Percentiles rank a stretch among this genome's conserved stretches.
These are phyloP conservation scores for Cicer arietinum DNA, from an alignment of 306 rosid species.

Conservation along the genomic window DNA sequence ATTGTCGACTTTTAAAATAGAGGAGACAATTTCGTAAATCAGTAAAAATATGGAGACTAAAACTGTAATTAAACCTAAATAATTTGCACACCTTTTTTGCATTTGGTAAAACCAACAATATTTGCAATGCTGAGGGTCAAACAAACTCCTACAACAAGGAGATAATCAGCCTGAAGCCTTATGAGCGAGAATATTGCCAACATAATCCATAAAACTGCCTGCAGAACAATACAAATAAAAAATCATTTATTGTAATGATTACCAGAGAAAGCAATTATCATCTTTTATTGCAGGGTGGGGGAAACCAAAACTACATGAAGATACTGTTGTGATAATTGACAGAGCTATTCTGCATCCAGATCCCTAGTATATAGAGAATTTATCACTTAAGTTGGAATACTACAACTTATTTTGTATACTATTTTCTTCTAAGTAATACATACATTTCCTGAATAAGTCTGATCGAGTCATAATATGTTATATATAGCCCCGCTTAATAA, in stretches of 20 bases:
- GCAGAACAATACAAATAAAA: slow-evolving; percentile 33
- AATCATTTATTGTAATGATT: slow-evolving; percentile 20
- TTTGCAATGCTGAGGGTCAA: slow-evolving; percentile 93
- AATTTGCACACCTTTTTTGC: slow-evolving; percentile 80
- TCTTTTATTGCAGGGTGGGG: neutral
- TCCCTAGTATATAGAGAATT: neutral
- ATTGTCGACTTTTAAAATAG: no score
- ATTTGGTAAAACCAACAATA: slow-evolving; percentile 94
- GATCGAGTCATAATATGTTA: neutral
- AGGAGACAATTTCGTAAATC: no score
- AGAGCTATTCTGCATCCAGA: slow-evolving; percentile 9
- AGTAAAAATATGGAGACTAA: no score
- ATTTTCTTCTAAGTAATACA: slow-evolving; percentile 19
- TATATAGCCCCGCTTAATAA: neutral
- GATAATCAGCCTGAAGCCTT: slow-evolving; percentile 97
- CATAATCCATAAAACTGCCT: slow-evolving; percentile 85
- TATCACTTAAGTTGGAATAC: neutral
- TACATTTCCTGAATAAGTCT: slow-evolving; percentile 19
- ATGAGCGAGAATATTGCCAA: slow-evolving; percentile 91
- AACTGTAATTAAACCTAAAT: neutral
- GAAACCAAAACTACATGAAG: neutral
- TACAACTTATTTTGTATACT: neutral
- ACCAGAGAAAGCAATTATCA: neutral
- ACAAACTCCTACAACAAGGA: slow-evolving; percentile 94
- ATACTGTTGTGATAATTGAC: neutral